Conservation (phyloP, 2,329 filamentous ascomycete species). For the Colletotrichum sp. region DNA sequence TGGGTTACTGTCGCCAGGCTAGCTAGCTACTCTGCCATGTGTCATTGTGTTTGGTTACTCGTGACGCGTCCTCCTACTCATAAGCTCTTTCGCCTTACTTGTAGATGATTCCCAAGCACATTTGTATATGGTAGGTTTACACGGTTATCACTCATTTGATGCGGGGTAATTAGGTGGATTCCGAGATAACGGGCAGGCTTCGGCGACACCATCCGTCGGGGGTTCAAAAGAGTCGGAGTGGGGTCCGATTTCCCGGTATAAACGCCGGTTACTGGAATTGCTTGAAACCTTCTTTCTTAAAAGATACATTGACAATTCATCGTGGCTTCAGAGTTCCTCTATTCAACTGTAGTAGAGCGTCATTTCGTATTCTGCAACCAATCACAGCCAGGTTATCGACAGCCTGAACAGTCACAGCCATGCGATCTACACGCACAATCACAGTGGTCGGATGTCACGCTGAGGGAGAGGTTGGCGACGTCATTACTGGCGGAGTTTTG, state of each 20-base stretch:
- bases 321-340: neutral
- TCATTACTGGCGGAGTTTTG: constrained; percentile 51
- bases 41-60: neutral
- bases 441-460: constrained; percentile 40
- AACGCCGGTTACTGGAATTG: neutral
- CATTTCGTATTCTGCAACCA: neutral
- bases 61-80: neutral
- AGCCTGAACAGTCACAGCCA: neutral
- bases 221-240: neutral
- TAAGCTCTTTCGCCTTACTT: neutral
- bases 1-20: neutral
- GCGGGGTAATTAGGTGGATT: neutral
- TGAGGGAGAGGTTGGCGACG: constrained; percentile 51
- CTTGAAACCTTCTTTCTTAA: neutral
- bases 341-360: neutral
- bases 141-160: neutral
- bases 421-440: constrained; percentile 25
- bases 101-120: neutral
- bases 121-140: neutral
- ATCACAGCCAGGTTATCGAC: neutral
- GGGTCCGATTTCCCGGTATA: neutral
- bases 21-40: neutral
- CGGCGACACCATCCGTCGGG: neutral
- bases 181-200: neutral
- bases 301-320: neutral